Evolutionary conservation across 495 filamentous ascomycete genomes (phyloP).

Genomic region (Daldinia bambusicola): DNA sequence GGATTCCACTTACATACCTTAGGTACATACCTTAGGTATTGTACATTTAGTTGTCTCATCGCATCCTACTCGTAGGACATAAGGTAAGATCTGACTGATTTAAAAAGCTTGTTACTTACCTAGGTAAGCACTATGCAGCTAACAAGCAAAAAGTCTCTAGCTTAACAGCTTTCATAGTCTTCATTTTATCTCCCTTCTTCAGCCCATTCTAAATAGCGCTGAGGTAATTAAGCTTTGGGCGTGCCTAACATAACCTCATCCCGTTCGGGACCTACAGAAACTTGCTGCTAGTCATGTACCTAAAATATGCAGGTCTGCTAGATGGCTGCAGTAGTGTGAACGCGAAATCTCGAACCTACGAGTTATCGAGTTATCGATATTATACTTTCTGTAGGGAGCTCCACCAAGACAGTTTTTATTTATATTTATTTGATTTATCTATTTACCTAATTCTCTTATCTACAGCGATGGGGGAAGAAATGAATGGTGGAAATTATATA

Average conservation of each 20-base stretch:
- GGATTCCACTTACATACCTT: neutral
- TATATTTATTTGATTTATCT: too few species aligned
- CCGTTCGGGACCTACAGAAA: neutral
- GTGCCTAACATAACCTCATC: neutral
- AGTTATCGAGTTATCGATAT: neutral
- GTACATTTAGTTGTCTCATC: slow-evolving; percentile 6
- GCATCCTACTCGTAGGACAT: slow-evolving; percentile 2
- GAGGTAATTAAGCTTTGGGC: neutral
- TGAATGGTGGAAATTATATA: too few species aligned
- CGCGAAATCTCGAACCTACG: neutral
- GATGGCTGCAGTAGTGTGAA: neutral
- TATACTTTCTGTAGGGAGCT: neutral
- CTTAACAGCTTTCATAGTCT: neutral
- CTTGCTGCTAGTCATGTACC: neutral
- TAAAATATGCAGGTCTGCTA: slow-evolving; percentile 5
- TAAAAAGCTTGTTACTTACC: neutral
- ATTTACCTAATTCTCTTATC: too few species aligned
- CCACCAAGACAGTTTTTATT: neutral
- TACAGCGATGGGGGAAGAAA: too few species aligned
- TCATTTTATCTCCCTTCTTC: too few species aligned
- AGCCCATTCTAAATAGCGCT: neutral
- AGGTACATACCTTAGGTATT: too few species aligned
- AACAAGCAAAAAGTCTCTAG: neutral
- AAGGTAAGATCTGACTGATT: slow-evolving; percentile 4
- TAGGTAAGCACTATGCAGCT: too few species aligned